Base-by-base conservation (phyloP, 2,329 filamentous ascomycete species). In the Helminthosporium solani region DNA sequence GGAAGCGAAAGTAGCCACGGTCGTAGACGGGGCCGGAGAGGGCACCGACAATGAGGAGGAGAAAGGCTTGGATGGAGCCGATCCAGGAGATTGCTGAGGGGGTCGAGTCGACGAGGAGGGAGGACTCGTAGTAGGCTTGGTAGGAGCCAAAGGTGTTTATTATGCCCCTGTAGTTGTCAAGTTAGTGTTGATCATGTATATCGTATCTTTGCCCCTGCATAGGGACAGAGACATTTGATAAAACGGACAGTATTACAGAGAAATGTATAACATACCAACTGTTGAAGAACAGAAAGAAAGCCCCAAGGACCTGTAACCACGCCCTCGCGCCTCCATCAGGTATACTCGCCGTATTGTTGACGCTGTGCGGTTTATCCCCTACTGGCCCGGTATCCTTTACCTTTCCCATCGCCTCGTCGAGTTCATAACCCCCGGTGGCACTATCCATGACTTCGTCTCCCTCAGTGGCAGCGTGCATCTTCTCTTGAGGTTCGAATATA, bases 1-100 rank as follows among this genome's bases (percentile, higher is more conserved):
- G 64, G 16, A 57, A 45, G 21, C 71, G 68, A 42, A 78, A 73
- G 51, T 78, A 74, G 12, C 76, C 76, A 8, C 69, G 67, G 49
- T 79, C 76, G 57, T 77, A 78, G 36, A 78, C 64, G 1, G 75
- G 76, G 2, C 77, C 77, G 1, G 73, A 69, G 20, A 78, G 52
- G 2, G 70, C 67, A 20, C 75, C 75, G 12, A 75, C 69, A 8
- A 75, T 46, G 47, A 77, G 64, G 2, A 78, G 66, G 18, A 77
- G 66, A 49, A 75, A 75, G 8, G 73, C 70, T 56, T 78, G 74
- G 15, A 77, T 68, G 4, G 70, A 71, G 11, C 76, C 76, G 42
- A 78, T 75, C 76, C 76, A 78, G 27, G 74, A 72, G 41, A 78
- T 76, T 11, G 69, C 58, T 2, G 73, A 76, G 1, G 75, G 66